phyloP scores from a whole-genome alignment of 768 basidiomycete species.

The Tricholoma furcatifolium region DNA sequence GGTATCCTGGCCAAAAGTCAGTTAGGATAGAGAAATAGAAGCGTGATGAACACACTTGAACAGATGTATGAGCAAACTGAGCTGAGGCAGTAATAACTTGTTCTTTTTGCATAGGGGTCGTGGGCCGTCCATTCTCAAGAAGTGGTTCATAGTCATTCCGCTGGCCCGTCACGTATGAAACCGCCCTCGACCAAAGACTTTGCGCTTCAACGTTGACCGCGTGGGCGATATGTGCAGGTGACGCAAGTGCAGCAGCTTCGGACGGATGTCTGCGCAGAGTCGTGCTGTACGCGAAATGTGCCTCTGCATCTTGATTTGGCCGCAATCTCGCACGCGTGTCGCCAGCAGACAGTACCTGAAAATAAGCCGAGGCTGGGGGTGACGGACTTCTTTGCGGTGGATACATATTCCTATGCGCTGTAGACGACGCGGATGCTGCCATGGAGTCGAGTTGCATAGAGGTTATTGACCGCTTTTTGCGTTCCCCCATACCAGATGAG shows the following conservation, averaged over 20 bases:
- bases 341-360: constrained; percentile 50
- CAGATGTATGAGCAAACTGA: constrained; percentile 62
- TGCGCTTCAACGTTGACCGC: constrained; percentile 48
- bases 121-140: constrained; percentile 39
- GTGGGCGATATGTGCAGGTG: constrained; percentile 48
- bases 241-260: constrained; percentile 41
- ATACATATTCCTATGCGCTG: constrained; percentile 27
- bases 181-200: constrained; percentile 48
- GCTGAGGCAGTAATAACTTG: constrained; percentile 60
- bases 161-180: constrained; percentile 39
- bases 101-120: constrained; percentile 28
- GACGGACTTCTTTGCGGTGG: constrained; percentile 40
- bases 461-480: constrained; percentile 40
- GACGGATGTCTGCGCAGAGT: constrained; percentile 68
- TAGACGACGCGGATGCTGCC: constrained; percentile 36
- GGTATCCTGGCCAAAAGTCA: constrained; percentile 54
- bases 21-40: background rate
- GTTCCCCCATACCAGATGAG: constrained; percentile 41
- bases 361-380: constrained; percentile 83
- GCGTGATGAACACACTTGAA: constrained; percentile 48
- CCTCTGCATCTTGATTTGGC: constrained; percentile 60
- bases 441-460: constrained; percentile 31
- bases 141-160: constrained; percentile 21
- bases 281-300: constrained; percentile 84
- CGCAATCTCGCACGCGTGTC: constrained; percentile 49